Conservation (phyloP, 2,329 filamentous ascomycete species). For the Botrytis paeoniae region DNA sequence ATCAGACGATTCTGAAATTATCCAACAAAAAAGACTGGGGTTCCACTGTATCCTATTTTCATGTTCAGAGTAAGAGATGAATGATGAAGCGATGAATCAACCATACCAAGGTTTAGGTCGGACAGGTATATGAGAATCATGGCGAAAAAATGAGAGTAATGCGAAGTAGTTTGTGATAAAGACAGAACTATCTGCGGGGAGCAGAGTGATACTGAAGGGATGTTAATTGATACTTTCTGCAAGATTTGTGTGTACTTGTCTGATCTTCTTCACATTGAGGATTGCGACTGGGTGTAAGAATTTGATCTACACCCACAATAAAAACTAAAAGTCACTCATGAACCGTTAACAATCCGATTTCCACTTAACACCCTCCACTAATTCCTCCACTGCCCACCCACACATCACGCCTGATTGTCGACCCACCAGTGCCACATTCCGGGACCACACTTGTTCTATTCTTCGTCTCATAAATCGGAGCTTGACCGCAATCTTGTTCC, state of each 20-base stretch:
- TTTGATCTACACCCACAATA: neutral
- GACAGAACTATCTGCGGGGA: neutral
- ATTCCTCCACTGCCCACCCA: slow-evolving; percentile 40
- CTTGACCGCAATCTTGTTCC: slow-evolving; percentile 44
- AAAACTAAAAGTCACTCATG: neutral
- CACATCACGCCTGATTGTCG: slow-evolving; percentile 40
- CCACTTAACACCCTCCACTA: slow-evolving; percentile 29
- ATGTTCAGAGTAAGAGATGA: neutral
- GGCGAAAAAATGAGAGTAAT: neutral
- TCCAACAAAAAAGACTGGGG: neutral
- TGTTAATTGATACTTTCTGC: neutral
- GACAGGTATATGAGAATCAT: neutral
- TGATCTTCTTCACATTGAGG: neutral
- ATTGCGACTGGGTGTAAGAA: neutral
- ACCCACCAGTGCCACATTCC: slow-evolving; percentile 36
- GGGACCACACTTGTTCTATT: slow-evolving; percentile 45
- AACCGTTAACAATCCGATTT: neutral
- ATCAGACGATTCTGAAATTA: neutral
- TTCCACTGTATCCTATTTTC: neutral
- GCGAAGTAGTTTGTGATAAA: neutral
- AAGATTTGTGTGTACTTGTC: neutral
- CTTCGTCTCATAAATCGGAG: slow-evolving; percentile 45
- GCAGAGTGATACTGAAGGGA: neutral
- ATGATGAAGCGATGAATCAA: neutral
- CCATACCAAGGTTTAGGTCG: neutral